Percentiles rank a stretch among this genome's conserved stretches.
These are phyloP conservation scores for Yamadazyma triangularis DNA, from an alignment of 1,139 yeast genomes.

Conservation along the genomic window DNA sequence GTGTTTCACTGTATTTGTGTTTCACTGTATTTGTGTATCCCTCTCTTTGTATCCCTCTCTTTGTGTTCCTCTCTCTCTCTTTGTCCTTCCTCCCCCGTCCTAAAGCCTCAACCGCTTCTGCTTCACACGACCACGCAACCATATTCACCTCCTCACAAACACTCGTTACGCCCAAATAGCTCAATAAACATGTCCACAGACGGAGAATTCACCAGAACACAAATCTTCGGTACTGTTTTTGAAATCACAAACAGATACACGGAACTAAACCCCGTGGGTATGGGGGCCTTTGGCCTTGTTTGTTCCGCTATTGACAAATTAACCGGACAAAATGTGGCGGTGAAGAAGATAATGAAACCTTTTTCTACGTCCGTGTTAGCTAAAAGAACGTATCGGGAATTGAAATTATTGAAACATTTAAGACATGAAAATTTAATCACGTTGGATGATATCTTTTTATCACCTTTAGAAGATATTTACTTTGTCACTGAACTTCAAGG, in stretches of 20 bases:
- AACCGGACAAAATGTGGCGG: slow-evolving; percentile 92
- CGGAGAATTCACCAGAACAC: slow-evolving; percentile 46
- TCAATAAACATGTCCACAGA: slow-evolving; percentile 40
- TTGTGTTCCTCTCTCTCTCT: no score
- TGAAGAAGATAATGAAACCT: slow-evolving; percentile 96
- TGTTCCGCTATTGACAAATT: slow-evolving; percentile 93
- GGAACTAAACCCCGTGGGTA: slow-evolving; percentile 94
- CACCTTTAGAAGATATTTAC: slow-evolving; percentile 94
- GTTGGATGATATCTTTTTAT: slow-evolving; percentile 87
- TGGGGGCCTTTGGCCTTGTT: slow-evolving; percentile 98
- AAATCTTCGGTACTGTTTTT: slow-evolving; percentile 83
- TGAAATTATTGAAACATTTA: slow-evolving; percentile 86
- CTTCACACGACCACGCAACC: no score
- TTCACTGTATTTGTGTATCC: no score
- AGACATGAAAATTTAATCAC: slow-evolving; percentile 94
- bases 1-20: no score
- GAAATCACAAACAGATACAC: slow-evolving; percentile 90
- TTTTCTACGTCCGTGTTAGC: slow-evolving; percentile 93
- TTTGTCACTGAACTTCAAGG: slow-evolving; percentile 97
- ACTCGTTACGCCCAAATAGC: no score
- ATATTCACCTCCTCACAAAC: no score
- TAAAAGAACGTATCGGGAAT: slow-evolving; percentile 92
- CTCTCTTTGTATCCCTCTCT: no score
- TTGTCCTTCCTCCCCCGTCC: no score
- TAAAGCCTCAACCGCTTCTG: no score